Percentiles rank a stretch among this genome's conserved stretches.
These are phyloP conservation scores for Cutaneotrichosporon daszewskae DNA, from an alignment of 1,284 basidiomycete genomes.

Conservation along the genomic window DNA sequence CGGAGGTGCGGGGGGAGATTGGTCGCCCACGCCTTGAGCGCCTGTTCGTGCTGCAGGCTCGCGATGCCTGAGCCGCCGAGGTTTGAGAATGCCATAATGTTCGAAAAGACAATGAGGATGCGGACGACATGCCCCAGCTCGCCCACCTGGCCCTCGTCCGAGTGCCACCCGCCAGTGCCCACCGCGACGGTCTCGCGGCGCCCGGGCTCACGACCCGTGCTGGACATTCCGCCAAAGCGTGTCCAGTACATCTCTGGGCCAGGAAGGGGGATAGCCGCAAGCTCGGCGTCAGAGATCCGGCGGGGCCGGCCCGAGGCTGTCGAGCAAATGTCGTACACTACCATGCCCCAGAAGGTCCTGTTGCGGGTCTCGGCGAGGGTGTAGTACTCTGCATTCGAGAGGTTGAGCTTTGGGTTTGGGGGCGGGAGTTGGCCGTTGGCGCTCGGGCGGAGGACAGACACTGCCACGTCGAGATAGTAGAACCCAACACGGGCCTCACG, in stretches of 20 bases:
- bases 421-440: conserved; percentile 20
- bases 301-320: conserved; percentile 36
- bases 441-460: conserved; percentile 31
- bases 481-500: conserved; percentile 40
- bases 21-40: conserved; percentile 46
- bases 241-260: conserved; percentile 39
- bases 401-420: conserved; percentile 23
- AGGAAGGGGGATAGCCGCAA: conserved; percentile 39
- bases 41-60: conserved; percentile 28
- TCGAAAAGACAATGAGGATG: conserved; percentile 36
- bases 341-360: conserved; percentile 46
- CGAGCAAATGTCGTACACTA: conserved; percentile 43
- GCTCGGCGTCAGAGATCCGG: conserved; percentile 33
- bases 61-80: conserved; percentile 17
- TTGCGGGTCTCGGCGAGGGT: conserved; percentile 39
- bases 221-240: conserved; percentile 35
- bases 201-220: conserved; percentile 25
- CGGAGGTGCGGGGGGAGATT: conserved; percentile 44
- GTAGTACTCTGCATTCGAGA: conserved; percentile 28
- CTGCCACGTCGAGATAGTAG: conserved; percentile 44
- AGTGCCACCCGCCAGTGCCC: conserved; percentile 34
- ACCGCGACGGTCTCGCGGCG: conserved; percentile 29
- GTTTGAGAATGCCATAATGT: conserved; percentile 37
- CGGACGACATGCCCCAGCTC: conserved; percentile 47
- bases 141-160: conserved; percentile 41